phyloP scores from a whole-genome alignment of 371 early-diverging fungal species.

The Capillidium heterosporum region DNA sequence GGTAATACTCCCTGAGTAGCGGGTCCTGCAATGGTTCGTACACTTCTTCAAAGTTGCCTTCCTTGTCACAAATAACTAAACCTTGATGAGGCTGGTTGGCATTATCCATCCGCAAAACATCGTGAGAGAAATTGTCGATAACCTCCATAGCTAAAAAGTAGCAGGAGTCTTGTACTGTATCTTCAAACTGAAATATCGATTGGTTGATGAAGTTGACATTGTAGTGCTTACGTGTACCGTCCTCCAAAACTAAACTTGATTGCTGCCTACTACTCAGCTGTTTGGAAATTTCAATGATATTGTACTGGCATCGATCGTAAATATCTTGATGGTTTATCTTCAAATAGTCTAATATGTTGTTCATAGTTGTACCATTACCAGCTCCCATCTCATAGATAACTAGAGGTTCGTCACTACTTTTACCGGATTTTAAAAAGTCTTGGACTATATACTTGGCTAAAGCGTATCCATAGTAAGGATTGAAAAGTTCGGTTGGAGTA shows the following conservation, averaged over 20 bases:
- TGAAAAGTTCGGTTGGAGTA: constrained; percentile 90
- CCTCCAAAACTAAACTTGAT: constrained; percentile 27
- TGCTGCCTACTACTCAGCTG: constrained; percentile 55
- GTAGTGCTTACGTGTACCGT: constrained; percentile 22
- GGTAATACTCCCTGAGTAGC: constrained; percentile 46
- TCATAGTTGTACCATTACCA: constrained; percentile 91
- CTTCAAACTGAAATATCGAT: constrained; percentile 79
- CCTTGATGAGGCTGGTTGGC: constrained; percentile 60
- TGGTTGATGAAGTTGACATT: constrained; percentile 66
- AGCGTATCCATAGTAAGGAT: constrained; percentile 84
- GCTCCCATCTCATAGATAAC: constrained; percentile 91
- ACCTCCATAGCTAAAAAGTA: constrained; percentile 90
- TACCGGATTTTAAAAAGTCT: constrained; percentile 39
- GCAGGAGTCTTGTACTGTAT: constrained; percentile 47
- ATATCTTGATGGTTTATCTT: constrained; percentile 55
- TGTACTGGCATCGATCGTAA: constrained; percentile 61
- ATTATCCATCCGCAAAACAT: constrained; percentile 71
- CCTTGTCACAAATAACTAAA: constrained; percentile 56
- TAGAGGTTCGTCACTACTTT: constrained; percentile 36
- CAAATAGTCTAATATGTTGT: constrained; percentile 78
- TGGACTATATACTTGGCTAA: constrained; percentile 77
- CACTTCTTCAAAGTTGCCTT: constrained; percentile 67
- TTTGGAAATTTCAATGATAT: constrained; percentile 79
- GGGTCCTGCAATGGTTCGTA: constrained; percentile 67
- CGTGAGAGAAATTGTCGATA: constrained; percentile 90